Percentiles rank a stretch among this genome's conserved stretches.
These are phyloP conservation scores for Hansenula lynferdii DNA, from an alignment of 1,139 yeast genomes.

Conservation along the genomic window DNA sequence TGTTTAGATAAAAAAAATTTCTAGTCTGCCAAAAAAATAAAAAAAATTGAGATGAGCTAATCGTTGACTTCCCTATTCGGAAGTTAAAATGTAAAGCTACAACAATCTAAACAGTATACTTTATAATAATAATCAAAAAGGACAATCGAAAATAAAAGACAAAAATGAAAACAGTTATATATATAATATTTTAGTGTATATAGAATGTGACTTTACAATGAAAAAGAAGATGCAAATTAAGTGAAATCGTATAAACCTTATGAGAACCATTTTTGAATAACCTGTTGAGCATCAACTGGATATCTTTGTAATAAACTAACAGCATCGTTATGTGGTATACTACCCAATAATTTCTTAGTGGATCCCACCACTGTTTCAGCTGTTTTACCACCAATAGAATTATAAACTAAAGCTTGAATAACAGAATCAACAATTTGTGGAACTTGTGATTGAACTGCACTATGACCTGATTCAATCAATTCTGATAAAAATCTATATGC, in stretches of 20 bases:
- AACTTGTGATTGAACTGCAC: constrained; percentile 50
- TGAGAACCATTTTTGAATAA: constrained; percentile 59
- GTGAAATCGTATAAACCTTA: no score
- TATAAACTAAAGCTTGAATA: constrained; percentile 70
- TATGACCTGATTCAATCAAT: constrained; percentile 66
- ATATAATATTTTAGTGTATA: no score
- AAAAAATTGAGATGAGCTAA: constrained; percentile 3
- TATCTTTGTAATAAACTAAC: constrained; percentile 58
- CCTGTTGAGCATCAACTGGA: constrained; percentile 56
- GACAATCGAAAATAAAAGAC: not conserved
- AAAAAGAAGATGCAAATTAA: not conserved
- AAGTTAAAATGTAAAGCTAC: not conserved
- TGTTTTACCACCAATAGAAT: constrained; percentile 62
- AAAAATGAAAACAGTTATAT: constrained; percentile 2
- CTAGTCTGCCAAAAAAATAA: not conserved
- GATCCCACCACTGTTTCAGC: constrained; percentile 63
- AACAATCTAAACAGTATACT: not conserved
- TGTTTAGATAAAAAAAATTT: constrained; percentile 2
- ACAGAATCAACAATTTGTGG: constrained; percentile 71
- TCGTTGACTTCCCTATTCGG: constrained; percentile 2
- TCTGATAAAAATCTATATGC: constrained; percentile 75
- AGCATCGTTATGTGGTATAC: constrained; percentile 57
- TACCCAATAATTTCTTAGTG: constrained; percentile 42
- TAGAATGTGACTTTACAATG: no score
- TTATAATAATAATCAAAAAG: not conserved